Conservation (phyloP, 2,329 filamentous ascomycete species). For the Colletotrichum salicis region DNA sequence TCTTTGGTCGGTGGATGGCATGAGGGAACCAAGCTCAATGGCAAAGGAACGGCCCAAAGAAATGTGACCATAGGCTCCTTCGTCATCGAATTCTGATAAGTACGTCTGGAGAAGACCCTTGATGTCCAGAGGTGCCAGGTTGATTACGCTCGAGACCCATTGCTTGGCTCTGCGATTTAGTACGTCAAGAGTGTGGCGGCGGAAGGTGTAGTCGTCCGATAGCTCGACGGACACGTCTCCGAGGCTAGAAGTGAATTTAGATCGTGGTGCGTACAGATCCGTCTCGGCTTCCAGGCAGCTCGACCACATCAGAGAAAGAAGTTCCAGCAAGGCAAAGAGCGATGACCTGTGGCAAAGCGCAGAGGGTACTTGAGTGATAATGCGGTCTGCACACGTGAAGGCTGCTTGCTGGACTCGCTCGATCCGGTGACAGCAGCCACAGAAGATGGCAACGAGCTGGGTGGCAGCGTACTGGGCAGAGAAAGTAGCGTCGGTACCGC, state of each 20-base stretch:
- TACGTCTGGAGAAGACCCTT: slow-evolving; percentile 97
- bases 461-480: slow-evolving; percentile 91
- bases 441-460: slow-evolving; percentile 87
- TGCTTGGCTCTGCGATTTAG: slow-evolving; percentile 80
- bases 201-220: slow-evolving; percentile 90
- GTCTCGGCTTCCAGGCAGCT: slow-evolving; percentile 95
- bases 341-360: slow-evolving; percentile 90
- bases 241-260: slow-evolving; percentile 80
- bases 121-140: slow-evolving; percentile 88
- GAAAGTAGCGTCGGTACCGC: slow-evolving; percentile 78
- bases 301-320: slow-evolving; percentile 93
- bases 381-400: slow-evolving; percentile 82
- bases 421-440: slow-evolving; percentile 92
- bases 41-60: slow-evolving; percentile 95
- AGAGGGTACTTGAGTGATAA: slow-evolving; percentile 86
- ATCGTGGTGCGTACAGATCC: slow-evolving; percentile 89
- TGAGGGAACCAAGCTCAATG: slow-evolving; percentile 86
- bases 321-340: slow-evolving; percentile 90
- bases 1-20: slow-evolving; percentile 87
- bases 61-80: slow-evolving; percentile 89
- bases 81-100: slow-evolving; percentile 92
- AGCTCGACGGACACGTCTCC: slow-evolving; percentile 86
- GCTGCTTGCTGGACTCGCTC: slow-evolving; percentile 91
- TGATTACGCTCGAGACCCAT: slow-evolving; percentile 85
- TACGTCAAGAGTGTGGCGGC: slow-evolving; percentile 80